These are phyloP conservation scores for Teunomyces cretensis DNA, from an alignment of 805 yeast species.

Conservation along the genomic window DNA sequence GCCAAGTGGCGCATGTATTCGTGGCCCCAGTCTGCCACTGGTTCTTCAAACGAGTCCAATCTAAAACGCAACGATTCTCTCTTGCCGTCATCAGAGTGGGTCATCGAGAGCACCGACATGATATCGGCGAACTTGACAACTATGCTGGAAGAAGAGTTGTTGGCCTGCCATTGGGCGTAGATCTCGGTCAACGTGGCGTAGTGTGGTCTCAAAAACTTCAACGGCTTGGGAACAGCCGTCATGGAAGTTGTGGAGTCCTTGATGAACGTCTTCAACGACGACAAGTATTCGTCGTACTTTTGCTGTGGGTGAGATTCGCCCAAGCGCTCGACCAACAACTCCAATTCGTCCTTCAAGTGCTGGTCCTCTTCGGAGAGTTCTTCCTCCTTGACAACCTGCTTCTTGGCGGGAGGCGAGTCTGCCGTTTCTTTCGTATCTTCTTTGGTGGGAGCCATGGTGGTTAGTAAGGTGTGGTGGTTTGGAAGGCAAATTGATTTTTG, in stretches of 20 bases:
- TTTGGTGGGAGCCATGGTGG: constrained; percentile 37
- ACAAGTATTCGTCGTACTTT: constrained; percentile 61
- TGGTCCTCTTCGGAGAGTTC: constrained; percentile 93
- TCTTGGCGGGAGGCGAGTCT: constrained; percentile 18
- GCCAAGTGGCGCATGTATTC: constrained; percentile 96
- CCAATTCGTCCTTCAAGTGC: constrained; percentile 82
- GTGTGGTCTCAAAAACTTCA: constrained; percentile 90
- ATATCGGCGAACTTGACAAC: constrained; percentile 76
- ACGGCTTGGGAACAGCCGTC: constrained; percentile 99
- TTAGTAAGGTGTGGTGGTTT: constrained; percentile 2
- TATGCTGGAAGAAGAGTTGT: constrained; percentile 29
- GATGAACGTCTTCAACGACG: constrained; percentile 70
- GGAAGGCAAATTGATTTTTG: constrained; percentile 5
- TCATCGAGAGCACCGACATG: constrained; percentile 91
- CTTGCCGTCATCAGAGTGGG: constrained; percentile 78
- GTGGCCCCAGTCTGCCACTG: constrained; percentile 92
- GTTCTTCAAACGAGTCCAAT: constrained; percentile 53
- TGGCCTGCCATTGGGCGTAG: constrained; percentile 64
- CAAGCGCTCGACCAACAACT: constrained; percentile 78
- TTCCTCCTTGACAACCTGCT: constrained; percentile 52
- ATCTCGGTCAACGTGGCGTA: constrained; percentile 66
- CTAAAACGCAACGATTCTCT: constrained; percentile 81
- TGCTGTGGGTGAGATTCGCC: constrained; percentile 46
- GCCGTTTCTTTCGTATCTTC: constrained; percentile 17
- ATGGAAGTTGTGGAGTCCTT: constrained; percentile 94